Base-by-base conservation (phyloP, 352 stramenopile species). In the Globisporangium polare region DNA sequence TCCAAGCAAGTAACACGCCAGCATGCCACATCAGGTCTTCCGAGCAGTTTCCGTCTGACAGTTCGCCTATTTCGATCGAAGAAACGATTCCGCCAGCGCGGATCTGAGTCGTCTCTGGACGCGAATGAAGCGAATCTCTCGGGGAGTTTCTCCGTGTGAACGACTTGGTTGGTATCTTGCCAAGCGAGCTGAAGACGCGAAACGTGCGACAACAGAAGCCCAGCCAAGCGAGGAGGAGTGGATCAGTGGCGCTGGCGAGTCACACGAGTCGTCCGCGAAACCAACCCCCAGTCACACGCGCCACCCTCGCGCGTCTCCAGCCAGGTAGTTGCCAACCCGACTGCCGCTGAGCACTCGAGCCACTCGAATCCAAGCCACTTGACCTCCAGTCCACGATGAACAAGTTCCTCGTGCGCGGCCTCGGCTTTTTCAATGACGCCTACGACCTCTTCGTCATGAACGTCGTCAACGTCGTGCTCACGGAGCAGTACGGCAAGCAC, bases 391-490 rank as follows among this genome's bases (percentile, higher is more conserved):
- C 7, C 7, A 55, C 26, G 5, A 80, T 86, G 72, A 81, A 86
- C 68, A 80, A 79, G 57, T 81, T 83, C 22, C 62, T 84, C 15
- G 63, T 87, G 20, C 71, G 74, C 42, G 74, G 77, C 39, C 72
- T 86, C 63, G 77, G 75, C 43, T 85, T 85, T 63, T 82, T 80
- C 60, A 82, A 85, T 53, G 73, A 85, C 60, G 73, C 73, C 52
- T 87, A 87, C 58, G 77, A 87, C 47, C 75, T 87, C 33, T 87
- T 87, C 63, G 69, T 87, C 55, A 87, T 87, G 77, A 87, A 87
- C 65, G 64, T 87, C 53, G 51, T 87, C 70, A 87, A 87, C 65
- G 73, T 87, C 53, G 69, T 87, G 47, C 73, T 87, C 65, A 77
- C 68, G 37, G 77, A 87, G 69, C 70, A 83, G 51, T 87, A 83